Evolutionary conservation across 1,284 basidiomycete species (phyloP).

Genomic region (Coniferiporia sulphurascens): DNA sequence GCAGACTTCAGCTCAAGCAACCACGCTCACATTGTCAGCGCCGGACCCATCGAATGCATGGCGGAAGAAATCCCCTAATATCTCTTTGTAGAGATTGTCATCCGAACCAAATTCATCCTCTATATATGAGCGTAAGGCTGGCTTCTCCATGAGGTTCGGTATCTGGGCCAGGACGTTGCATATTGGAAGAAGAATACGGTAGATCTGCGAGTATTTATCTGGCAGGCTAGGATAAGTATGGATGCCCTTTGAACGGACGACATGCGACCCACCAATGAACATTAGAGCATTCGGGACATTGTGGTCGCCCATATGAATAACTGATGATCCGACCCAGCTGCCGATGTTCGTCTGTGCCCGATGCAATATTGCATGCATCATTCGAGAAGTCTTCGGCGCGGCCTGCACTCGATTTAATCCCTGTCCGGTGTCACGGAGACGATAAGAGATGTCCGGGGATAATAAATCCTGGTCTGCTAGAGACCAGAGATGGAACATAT

Average conservation of each 20-base stretch:
- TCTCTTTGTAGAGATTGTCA: conserved; percentile 61
- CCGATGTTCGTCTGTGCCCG: conserved; percentile 75
- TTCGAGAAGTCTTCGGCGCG: conserved; percentile 75
- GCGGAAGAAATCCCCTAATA: conserved; percentile 75
- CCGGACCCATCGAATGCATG: conserved; percentile 82
- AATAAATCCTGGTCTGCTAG: conserved; percentile 73
- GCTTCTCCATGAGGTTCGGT: conserved; percentile 54
- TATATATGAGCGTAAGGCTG: conserved; percentile 68
- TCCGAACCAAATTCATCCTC: conserved; percentile 72
- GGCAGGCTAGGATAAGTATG: neutral
- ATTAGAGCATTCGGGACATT: conserved; percentile 83
- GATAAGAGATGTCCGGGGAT: conserved; percentile 66
- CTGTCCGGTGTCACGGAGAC: conserved; percentile 77
- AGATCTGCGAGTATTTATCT: conserved; percentile 85
- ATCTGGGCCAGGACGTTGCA: conserved; percentile 74
- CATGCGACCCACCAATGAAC: conserved; percentile 56
- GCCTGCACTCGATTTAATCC: conserved; percentile 79
- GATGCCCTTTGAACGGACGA: neutral
- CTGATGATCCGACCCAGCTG: conserved; percentile 64
- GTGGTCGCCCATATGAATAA: conserved; percentile 67
- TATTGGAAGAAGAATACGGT: conserved; percentile 78
- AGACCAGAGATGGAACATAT: conserved; percentile 82
- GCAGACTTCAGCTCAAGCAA: conserved; percentile 69
- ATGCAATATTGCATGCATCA: conserved; percentile 80
- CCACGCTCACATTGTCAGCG: conserved; percentile 32